Percentiles rank a stretch among this genome's conserved stretches.
Conservation (phyloP, 139 green algal genomes). For the Volvox africanus region DNA sequence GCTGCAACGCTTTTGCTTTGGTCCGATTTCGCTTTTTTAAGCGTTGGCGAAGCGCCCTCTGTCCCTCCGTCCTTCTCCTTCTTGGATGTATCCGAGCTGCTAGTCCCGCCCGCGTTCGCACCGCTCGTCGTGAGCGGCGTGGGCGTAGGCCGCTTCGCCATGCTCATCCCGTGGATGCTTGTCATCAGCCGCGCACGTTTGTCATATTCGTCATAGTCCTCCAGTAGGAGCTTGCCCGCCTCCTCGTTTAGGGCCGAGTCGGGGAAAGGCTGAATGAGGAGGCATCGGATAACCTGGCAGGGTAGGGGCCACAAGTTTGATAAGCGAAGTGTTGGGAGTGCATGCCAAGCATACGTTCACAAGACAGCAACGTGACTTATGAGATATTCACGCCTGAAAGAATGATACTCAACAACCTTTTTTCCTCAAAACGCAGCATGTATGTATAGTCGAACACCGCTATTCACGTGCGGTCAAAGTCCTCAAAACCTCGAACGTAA, state of each 20-base stretch:
- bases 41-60: slow-evolving; percentile 37
- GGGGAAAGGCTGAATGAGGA: slow-evolving; percentile 97
- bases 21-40: slow-evolving; percentile 76
- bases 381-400: too few species aligned
- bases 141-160: slow-evolving; percentile 61
- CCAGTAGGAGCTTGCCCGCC: slow-evolving; percentile 93
- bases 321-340: too few species aligned
- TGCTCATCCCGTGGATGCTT: slow-evolving; percentile 71
- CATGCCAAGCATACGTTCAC: too few species aligned
- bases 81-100: slow-evolving; percentile 41
- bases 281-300: slow-evolving; percentile 89
- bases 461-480: not conserved
- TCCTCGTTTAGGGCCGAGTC: slow-evolving; percentile 98
- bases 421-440: too few species aligned
- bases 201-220: slow-evolving; percentile 91
- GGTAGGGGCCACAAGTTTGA: not conserved
- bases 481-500: not conserved
- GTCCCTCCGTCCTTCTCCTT: slow-evolving; percentile 22
- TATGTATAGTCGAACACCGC: too few species aligned
- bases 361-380: too few species aligned
- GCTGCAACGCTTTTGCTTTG: slow-evolving; percentile 49
- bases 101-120: slow-evolving; percentile 82
- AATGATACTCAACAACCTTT: too few species aligned
- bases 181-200: slow-evolving; percentile 93
- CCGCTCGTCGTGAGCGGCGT: slow-evolving; percentile 81